Evolutionary conservation across 2,329 filamentous ascomycete species (phyloP).

Genomic region (Pyricularia pennisetigena): DNA sequence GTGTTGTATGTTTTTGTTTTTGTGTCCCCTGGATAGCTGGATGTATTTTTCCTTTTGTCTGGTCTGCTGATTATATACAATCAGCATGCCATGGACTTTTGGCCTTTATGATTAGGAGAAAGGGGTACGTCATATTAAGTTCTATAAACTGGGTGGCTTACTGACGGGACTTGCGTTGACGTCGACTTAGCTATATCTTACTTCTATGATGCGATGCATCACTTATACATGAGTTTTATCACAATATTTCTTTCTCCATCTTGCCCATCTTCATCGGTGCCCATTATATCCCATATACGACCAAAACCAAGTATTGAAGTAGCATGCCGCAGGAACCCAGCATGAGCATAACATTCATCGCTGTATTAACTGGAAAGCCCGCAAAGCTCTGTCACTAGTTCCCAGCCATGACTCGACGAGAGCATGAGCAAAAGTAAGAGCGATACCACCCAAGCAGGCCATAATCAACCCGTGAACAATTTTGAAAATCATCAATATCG

Average conservation of each 20-base stretch:
- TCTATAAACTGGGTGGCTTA: neutral
- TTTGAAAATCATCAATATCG: neutral
- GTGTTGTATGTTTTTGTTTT: too few relatives aligned
- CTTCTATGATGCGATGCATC: neutral
- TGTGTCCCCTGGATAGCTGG: too few relatives aligned
- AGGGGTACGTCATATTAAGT: neutral
- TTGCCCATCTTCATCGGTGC: neutral
- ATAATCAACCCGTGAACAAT: neutral
- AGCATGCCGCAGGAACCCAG: too few relatives aligned
- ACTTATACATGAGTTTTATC: neutral
- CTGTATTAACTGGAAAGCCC: neutral
- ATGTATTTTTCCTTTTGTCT: too few relatives aligned
- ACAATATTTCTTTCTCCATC: neutral
- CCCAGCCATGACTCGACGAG: neutral
- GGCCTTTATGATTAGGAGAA: neutral
- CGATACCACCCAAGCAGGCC: neutral
- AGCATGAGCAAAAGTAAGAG: neutral
- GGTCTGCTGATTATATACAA: too few relatives aligned
- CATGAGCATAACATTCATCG: too few relatives aligned
- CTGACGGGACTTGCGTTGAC: neutral
- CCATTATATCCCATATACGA: too few relatives aligned
- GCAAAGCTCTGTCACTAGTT: neutral
- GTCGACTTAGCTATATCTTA: neutral
- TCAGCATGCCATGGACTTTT: too few relatives aligned
- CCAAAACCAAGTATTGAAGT: neutral